Conservation (phyloP, 306 rosid genomes). For the Castanea mollissima region DNA sequence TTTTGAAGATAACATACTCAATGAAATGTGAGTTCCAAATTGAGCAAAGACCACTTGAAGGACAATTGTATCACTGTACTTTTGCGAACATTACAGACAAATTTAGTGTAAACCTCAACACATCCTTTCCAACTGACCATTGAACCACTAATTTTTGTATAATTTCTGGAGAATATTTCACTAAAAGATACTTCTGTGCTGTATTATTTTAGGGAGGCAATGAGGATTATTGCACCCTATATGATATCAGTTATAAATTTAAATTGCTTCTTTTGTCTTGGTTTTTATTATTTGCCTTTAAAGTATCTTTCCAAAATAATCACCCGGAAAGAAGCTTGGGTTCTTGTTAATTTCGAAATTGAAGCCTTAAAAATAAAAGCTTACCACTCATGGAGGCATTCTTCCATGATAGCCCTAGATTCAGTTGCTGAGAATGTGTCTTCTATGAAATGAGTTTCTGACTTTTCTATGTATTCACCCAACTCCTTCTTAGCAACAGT, state of each 20-base stretch:
- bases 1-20: background rate
- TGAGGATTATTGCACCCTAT: background rate
- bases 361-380: slow-evolving; percentile 18
- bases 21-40: background rate
- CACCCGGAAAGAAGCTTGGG: background rate
- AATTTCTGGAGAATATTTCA: background rate
- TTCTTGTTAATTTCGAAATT: background rate
- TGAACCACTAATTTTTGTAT: background rate
- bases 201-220: background rate
- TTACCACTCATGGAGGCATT: slow-evolving; percentile 63
- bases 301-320: background rate
- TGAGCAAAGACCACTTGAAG: background rate
- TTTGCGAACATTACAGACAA: background rate
- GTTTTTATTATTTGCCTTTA: background rate
- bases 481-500: slow-evolving; percentile 51
- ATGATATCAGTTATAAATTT: background rate
- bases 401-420: slow-evolving; percentile 46
- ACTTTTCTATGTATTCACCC: slow-evolving; percentile 40
- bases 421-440: slow-evolving; percentile 46
- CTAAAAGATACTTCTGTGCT: background rate
- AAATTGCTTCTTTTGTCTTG: background rate
- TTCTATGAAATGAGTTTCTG: slow-evolving; percentile 45
- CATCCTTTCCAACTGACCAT: background rate
- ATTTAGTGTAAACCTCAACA: background rate
- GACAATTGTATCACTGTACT: background rate